phyloP scores from a whole-genome alignment of 306 rosid genomes.

The Hippophae gyantsensis region DNA sequence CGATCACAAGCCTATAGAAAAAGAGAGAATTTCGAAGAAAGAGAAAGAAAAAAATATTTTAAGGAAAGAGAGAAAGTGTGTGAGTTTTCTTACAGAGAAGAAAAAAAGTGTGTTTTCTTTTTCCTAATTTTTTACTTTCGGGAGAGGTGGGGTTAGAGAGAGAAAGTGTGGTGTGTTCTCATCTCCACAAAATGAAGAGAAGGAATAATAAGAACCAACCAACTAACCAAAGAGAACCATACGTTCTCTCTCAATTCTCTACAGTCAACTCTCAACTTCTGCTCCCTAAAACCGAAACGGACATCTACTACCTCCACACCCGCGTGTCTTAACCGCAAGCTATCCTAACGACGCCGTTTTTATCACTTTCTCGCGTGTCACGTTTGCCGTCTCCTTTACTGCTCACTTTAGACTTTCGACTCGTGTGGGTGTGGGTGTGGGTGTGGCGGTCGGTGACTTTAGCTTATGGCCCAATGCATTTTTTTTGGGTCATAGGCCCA shows the following conservation, averaged over 20 bases:
- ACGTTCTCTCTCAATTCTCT: background rate
- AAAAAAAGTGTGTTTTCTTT: background rate
- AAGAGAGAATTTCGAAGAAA: background rate
- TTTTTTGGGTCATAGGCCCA: too few species aligned
- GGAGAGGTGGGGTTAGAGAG: slow-evolving; percentile 15
- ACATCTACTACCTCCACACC: background rate
- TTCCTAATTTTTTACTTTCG: background rate
- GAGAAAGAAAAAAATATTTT: too few species aligned
- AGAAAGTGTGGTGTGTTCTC: slow-evolving; percentile 52
- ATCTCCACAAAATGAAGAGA: slow-evolving; percentile 76
- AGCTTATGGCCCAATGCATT: too few species aligned
- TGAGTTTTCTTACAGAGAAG: background rate
- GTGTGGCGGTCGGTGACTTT: too few species aligned
- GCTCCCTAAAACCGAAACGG: background rate
- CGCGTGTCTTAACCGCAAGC: background rate
- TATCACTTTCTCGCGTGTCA: too few species aligned
- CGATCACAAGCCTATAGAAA: slow-evolving; percentile 14
- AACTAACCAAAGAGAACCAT: slow-evolving; percentile 48
- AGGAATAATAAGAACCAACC: slow-evolving; percentile 38
- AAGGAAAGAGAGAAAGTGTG: too few species aligned
- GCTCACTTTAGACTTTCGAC: too few species aligned
- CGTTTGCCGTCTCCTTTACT: too few species aligned
- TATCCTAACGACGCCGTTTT: too few species aligned
- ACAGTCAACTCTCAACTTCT: slow-evolving; percentile 31
- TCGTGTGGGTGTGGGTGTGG: too few species aligned